Evolutionary conservation across 2,329 filamentous ascomycete species (phyloP), one percentile per base, ranked within the genome.

Genomic region (Corinectria fuckeliana): DNA sequence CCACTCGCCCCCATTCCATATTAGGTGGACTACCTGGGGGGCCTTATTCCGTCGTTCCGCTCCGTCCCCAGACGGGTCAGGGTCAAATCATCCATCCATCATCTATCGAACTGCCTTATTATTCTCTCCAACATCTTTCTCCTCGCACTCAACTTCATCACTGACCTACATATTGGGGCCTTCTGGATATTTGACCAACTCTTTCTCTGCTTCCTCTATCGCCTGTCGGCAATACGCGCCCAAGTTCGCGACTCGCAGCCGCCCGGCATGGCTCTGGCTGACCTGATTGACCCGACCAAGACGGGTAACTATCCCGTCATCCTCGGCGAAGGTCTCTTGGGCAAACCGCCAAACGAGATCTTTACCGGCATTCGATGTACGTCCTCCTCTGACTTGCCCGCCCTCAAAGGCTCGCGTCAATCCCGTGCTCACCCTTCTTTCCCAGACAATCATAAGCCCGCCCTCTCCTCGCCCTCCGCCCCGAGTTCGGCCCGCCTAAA

Each of bases 361-460:
- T 87, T 85, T 66, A 88, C 86, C 1, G 83, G 83, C 54, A 78
- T 89, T 48, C 78, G 82, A 75, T 89, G 86, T 88, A 80, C 61
- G 82, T 42, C n/a, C 21, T 13, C 26, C 9, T 9, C n/a, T n/a
- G 14, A 13, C n/a, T 16, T 39, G 6, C 38, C 42, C 25, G n/a
- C n/a, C n/a, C 21, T 11, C 16, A 3, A 18, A 16, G 7, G n/a
- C 34, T 21, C 11, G 6, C 38, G 10, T n/a, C 28, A 7, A 23
- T 6, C 11, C 14, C 23, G 20, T 53, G n/a, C 52, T 58, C 14
- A 65, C 44, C 26, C 14, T 25, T 8, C 39, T 57, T 38, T 54
- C 28, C 58, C 63, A 89, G 86, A 88, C 69, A 89, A 89, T 67
- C 84, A 88, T 75, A 87, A 85, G 69, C 85, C 86, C 14, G 72